A percentile compares a stretch with the other conserved stretches of the same genome.
Conservation (phyloP, 2,329 filamentous ascomycete genomes). For the Colletotrichum truncatum region DNA sequence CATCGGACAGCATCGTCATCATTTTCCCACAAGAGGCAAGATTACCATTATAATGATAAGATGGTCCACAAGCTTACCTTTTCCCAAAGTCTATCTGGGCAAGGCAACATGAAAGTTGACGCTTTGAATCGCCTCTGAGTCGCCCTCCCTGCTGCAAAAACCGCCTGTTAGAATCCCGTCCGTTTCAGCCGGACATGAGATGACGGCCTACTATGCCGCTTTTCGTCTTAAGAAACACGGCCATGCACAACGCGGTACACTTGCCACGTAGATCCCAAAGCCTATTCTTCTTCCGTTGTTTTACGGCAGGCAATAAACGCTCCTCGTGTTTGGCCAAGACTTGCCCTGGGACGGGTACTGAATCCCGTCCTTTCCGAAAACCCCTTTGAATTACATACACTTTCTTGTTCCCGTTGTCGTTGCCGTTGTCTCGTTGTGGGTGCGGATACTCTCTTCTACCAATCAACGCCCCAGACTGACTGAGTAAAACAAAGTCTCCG, state of each 20-base stretch:
- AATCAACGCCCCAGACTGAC: not conserved
- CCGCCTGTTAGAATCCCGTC: slow-evolving; percentile 13
- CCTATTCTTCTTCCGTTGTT: not conserved
- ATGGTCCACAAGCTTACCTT: not conserved
- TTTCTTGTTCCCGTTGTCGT: not conserved
- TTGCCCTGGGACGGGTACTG: not conserved
- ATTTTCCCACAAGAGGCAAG: too few species aligned
- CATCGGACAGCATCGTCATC: not conserved
- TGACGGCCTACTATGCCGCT: slow-evolving; percentile 5
- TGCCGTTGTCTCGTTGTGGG: not conserved
- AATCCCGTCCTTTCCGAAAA: not conserved
- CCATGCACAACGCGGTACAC: not conserved
- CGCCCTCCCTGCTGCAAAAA: slow-evolving; percentile 1
- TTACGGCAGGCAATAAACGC: not conserved
- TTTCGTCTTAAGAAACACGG: slow-evolving; percentile 12
- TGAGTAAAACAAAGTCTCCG: not conserved
- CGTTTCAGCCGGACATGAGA: slow-evolving; percentile 24
- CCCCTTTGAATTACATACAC: not conserved
- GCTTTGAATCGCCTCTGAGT: slow-evolving; percentile 20
- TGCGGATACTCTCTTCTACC: not conserved
- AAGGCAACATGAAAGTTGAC: not conserved
- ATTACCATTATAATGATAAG: too few species aligned
- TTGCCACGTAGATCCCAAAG: not conserved
- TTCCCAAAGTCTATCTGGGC: not conserved
- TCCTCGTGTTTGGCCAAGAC: not conserved